phyloP scores from a whole-genome alignment of 1,139 yeast species.

The Geotrichum cucujoidarum region DNA sequence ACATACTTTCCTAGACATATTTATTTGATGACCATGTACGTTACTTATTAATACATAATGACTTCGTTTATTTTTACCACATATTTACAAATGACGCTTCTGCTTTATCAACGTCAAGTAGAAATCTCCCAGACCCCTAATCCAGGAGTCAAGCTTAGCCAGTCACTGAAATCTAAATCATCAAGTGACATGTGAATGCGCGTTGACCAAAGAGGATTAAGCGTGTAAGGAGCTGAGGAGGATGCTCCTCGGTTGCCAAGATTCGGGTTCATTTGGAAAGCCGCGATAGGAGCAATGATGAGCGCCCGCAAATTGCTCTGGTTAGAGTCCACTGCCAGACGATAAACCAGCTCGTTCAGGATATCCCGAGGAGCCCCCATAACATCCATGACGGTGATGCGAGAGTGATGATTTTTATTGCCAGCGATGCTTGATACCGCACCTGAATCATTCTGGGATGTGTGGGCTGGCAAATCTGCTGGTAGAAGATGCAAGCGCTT shows the following conservation, averaged over 20 bases:
- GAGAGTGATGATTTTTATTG: too few relatives aligned
- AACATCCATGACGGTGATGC: conserved; percentile 45
- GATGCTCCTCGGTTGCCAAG: background rate
- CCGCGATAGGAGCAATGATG: conserved; percentile 45
- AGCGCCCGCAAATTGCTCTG: conserved; percentile 23
- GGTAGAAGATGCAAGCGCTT: background rate
- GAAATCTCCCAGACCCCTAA: conserved; percentile 47
- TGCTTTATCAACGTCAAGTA: background rate
- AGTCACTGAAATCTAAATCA: conserved; percentile 45
- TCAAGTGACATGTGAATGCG: conserved; percentile 29
- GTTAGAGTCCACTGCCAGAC: conserved; percentile 19
- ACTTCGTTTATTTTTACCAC: too few relatives aligned
- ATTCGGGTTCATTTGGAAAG: conserved; percentile 35
- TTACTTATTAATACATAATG: too few relatives aligned
- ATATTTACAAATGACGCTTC: too few relatives aligned
- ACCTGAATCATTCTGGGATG: too few relatives aligned
- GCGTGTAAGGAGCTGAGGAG: conserved; percentile 8
- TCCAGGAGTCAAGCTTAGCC: conserved; percentile 54
- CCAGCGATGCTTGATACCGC: background rate
- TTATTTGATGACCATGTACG: background rate
- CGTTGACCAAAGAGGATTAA: conserved; percentile 26
- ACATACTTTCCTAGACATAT: background rate
- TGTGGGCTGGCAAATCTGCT: too few relatives aligned
- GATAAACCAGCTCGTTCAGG: conserved; percentile 25
- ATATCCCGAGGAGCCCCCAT: conserved; percentile 49